Evolutionary conservation across 352 stramenopile species (phyloP).

Genomic region (Peronospora belbahrii): DNA sequence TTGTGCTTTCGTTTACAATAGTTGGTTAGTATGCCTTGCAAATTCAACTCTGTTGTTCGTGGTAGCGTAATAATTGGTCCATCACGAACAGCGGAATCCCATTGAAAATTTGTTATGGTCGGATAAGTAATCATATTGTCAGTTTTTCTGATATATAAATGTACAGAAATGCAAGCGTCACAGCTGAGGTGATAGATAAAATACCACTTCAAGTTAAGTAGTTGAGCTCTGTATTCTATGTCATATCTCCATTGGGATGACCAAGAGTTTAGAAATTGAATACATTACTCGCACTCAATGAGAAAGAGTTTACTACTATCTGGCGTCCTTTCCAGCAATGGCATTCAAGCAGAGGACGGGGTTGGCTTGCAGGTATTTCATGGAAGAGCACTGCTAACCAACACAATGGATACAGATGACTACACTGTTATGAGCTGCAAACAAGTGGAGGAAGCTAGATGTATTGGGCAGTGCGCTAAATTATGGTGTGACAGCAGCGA

Average conservation of each 20-base stretch:
- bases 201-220: constrained; percentile 3
- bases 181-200: neutral
- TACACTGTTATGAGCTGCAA: constrained; percentile 12
- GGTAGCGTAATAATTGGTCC: too few relatives aligned
- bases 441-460: constrained; percentile 2
- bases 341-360: neutral
- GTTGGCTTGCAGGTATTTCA: constrained; percentile 2
- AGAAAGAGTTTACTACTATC: constrained; percentile 3
- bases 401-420: neutral
- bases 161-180: neutral
- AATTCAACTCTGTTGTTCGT: neutral
- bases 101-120: neutral
- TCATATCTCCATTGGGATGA: neutral
- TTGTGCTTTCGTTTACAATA: neutral
- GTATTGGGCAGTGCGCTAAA: constrained; percentile 17
- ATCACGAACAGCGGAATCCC: neutral
- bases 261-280: neutral
- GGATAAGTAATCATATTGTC: neutral
- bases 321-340: neutral
- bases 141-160: neutral
- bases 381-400: neutral
- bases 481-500: constrained; percentile 16
- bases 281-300: constrained; percentile 6
- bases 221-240: constrained; percentile 3
- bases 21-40: neutral